Conservation (phyloP, 2,329 filamentous ascomycete species). For the Epichloe sp. region DNA sequence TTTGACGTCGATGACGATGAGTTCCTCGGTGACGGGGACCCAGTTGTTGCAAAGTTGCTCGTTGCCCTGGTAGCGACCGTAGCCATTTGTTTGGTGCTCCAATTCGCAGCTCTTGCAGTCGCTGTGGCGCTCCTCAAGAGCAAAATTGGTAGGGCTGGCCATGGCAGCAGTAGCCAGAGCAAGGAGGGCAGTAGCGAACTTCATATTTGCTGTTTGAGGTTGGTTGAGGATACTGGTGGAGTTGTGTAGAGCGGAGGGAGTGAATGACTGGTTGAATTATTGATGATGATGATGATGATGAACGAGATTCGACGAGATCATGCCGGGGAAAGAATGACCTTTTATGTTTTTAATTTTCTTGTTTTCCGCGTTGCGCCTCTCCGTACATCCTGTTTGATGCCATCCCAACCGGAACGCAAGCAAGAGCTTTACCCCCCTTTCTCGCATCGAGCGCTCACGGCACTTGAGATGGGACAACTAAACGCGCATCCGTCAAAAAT, state of each 20-base stretch:
- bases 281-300: background rate
- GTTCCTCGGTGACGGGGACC: background rate
- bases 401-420: too few relatives aligned
- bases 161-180: conserved; percentile 2
- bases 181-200: conserved; percentile 1
- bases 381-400: too few relatives aligned
- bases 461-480: too few relatives aligned
- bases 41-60: background rate
- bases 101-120: background rate
- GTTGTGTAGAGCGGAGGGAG: background rate
- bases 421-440: too few relatives aligned
- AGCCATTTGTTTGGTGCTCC: background rate
- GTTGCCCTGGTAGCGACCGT: background rate
- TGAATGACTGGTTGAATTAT: background rate
- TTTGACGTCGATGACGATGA: background rate
- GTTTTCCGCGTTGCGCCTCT: too few relatives aligned
- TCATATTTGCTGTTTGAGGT: background rate
- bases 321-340: background rate
- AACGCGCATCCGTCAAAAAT: too few relatives aligned
- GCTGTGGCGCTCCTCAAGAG: background rate
- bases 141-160: background rate
- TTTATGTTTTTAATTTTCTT: background rate
- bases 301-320: background rate
- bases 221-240: background rate
- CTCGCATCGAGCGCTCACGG: too few relatives aligned